Evolutionary conservation across 1,284 basidiomycete species (phyloP), one percentile per base, ranked within the genome.

Genomic region (Pulchroboletus neoregius): DNA sequence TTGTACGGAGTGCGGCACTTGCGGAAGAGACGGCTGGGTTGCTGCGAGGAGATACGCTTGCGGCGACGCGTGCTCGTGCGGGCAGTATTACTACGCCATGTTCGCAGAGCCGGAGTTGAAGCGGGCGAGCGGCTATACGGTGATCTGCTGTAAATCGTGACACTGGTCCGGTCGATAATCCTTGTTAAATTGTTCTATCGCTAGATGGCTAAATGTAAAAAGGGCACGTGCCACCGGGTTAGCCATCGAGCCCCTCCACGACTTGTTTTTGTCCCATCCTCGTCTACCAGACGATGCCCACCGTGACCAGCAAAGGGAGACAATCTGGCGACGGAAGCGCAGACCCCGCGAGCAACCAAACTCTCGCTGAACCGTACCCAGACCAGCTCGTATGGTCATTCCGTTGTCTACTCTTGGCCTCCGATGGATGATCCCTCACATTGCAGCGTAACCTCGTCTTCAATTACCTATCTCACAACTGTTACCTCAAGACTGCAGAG

Each of bases 391-490:
- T 65, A 59, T 3, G 57, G 47, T 26, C 35, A 11, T 12, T 39
- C 13, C 34, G 5, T 26, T 12, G 7, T 27, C 26, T 39, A 16
- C 34, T 23, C 18, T 42, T 23, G 15, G 8, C 7, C 33, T 41
- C 23, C 15, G 30, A 27, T 35, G 49, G 37, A 51, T 45, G 47
- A 39, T 44, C 31, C 39, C 37, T 23, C 27, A 22, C 48, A 15
- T 39, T 31, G 20, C 46, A 89, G 87, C 79, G 82, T 40, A 68
- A 76, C n/a, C 69, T 94, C 33, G 84, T 94, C 6, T 71, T 92
- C 39, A 85, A 92, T 58, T 94, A 92, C 58, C 75, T 94, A 4
- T 76, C 79, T 48, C 87, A 91, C 58, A 76, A 79, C 36, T 84
- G 84, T 49, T 89, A 84, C 64, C 76, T 80, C 27, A 71, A 73